Evolutionary conservation across 176 grass and related monocot species (phyloP).

Genomic region (Cenchrus americanus): DNA sequence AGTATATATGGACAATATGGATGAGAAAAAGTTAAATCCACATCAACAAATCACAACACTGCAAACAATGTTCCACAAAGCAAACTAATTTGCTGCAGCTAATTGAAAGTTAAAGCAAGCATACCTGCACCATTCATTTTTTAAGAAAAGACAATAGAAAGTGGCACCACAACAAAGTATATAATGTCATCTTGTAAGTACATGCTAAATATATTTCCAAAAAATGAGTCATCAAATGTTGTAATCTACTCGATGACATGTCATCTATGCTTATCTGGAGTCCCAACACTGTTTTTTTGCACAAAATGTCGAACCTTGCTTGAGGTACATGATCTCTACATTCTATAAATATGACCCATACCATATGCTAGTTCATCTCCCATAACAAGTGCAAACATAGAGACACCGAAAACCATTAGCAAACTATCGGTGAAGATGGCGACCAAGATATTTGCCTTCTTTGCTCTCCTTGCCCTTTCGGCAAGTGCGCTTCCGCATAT

Average conservation of each 20-base stretch:
- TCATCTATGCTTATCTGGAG: slow-evolving; percentile 3
- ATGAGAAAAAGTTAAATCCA: background rate
- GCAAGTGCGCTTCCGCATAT: too few relatives aligned
- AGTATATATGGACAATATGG: background rate
- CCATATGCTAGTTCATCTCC: too few relatives aligned
- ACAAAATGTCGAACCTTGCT: too few relatives aligned
- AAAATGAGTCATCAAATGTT: background rate
- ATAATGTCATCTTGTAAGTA: background rate
- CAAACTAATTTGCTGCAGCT: too few relatives aligned
- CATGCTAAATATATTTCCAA: background rate
- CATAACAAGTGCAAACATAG: too few relatives aligned
- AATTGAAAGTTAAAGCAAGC: too few relatives aligned
- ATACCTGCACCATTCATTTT: background rate
- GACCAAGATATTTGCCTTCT: too few relatives aligned
- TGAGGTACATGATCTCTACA: too few relatives aligned
- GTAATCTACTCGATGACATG: background rate
- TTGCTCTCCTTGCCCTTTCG: too few relatives aligned
- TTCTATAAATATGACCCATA: too few relatives aligned
- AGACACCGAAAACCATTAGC: too few relatives aligned
- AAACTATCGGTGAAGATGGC: too few relatives aligned
- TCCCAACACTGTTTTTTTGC: background rate
- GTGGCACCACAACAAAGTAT: background rate
- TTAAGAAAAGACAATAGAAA: background rate
- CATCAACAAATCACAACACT: background rate
- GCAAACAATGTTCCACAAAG: background rate